Evolutionary conservation across 352 stramenopile genomes (phyloP), one percentile per base, ranked within the genome.

Genomic region (Globisporangium megalacanthum): DNA sequence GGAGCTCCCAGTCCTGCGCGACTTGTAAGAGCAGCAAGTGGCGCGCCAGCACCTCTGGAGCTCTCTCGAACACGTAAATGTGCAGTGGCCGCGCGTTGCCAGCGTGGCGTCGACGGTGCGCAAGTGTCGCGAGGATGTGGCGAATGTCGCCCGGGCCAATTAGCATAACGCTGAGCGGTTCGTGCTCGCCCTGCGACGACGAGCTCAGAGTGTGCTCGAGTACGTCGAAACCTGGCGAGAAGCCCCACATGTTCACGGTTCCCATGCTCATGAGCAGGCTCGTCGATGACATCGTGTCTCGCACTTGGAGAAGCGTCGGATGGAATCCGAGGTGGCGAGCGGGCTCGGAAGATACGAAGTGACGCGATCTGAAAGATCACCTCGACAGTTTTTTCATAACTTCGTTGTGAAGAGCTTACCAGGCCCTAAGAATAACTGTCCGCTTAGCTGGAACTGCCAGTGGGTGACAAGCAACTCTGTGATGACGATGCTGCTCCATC

Each of bases 11-110:
- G 65, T 98, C 91, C 20, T 86, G 66, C 6, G 89, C 76, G 48
- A 97, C 77, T 60, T 89, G 71, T 14, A 98, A 58, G 54, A 98
- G 61, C 39, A 98, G 61, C 42, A 98, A 70, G 61, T 97, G 78
- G 4, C 92, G 75, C 17, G 93, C 85, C 4, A 98, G 69, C 54
- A 81, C 66, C 72, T 98, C 94, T 41, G 88, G 72, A 14, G 79
- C 68, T 39, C 76, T 83, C 44, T 98, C 94, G 33, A 83, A 84
- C 17, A 98, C 53, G 67, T 97, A 98, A 41, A 98, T 87, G 49
- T 97, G 72, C 44, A 90, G 47, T 3, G 77, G 75, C 29, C 79
- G 65, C 14, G 55, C 39, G 50, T 61, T 62, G 4, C 6, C n/a
- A 25, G 42, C 42, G 53, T 76, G 65, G 39, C 68, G 83, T 19